Base-by-base conservation (phyloP, 208 protist species). In the Leishmania mexicana region DNA sequence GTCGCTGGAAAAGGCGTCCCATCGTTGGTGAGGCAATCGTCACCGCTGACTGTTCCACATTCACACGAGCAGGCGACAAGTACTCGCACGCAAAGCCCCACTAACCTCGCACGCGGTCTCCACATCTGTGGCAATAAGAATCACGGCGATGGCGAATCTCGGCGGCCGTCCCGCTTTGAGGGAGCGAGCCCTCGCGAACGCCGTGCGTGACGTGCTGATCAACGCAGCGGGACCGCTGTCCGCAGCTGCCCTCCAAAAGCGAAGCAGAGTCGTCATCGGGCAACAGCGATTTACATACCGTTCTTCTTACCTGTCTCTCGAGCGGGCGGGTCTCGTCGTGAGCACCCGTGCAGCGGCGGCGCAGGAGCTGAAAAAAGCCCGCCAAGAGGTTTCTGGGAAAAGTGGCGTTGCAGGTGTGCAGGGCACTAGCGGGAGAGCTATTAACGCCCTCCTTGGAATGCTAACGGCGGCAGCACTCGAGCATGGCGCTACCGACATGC, bases 351-450 rank as follows among this genome's bases (percentile, higher is more conserved):
- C 53, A 8, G 57, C 74, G 21, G 31, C 74, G 15, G 45, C 38
- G 28, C 15, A 13, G 57, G 74, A n/a, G 35, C 31, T 35, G 47
- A 38, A 64, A 64, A 57, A 42, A 54, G 7, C n/a, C 72, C n/a
- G 49, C 74, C 21, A n/a, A 65, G 31, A 64, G 83, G 38, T 86
- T 83, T 67, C 62, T 80, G 47, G 72, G 71, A 6, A 21, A 80
- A 51, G 72, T 83, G 31, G 40, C 83, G 1, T 77, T 78, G 2
- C 65, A 68, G 21, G 75, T 83, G 62, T 79, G 79, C 74, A 47
- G 79, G 5, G 67, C 78, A 28, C 78, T 78, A 45, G 68, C 83
- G 65, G 72, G 40, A 70, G 72, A 54, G n/a, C 47, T 19, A 10
- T 21, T 45, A 47, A 35, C 19, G 5, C 70, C 45, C 10, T 74